These are phyloP conservation scores for Heritiera fomes DNA, from an alignment of 345 rosid species.

Conservation along the genomic window DNA sequence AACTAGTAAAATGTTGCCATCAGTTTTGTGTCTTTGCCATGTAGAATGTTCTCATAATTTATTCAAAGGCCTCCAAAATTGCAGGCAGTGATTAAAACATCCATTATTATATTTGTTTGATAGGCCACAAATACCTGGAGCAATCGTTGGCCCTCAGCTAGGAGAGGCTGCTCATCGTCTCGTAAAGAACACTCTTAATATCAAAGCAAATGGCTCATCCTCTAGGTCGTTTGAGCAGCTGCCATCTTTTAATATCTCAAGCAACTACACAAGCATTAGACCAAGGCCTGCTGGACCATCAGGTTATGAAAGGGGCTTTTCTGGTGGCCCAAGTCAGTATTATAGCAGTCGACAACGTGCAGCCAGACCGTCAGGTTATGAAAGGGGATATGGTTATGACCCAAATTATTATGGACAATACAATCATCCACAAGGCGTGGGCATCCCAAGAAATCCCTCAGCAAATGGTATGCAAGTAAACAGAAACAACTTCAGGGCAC, in stretches of 20 bases:
- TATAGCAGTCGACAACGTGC: slow-evolving; percentile 34
- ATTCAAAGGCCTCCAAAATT: not conserved
- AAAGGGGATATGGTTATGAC: slow-evolving; percentile 49
- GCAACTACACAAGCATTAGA: slow-evolving; percentile 48
- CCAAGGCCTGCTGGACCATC: slow-evolving; percentile 65
- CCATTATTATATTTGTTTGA: slow-evolving; percentile 23
- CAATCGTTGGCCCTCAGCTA: slow-evolving; percentile 63
- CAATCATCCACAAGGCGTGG: slow-evolving; percentile 42
- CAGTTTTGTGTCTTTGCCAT: slow-evolving; percentile 7
- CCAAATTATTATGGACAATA: slow-evolving; percentile 45
- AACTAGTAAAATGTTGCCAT: not conserved
- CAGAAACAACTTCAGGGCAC: slow-evolving; percentile 41
- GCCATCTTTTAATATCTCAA: slow-evolving; percentile 37
- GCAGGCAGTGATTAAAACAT: not conserved
- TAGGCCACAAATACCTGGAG: slow-evolving; percentile 88
- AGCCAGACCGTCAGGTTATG: slow-evolving; percentile 40
- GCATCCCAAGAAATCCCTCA: slow-evolving; percentile 44
- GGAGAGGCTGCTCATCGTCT: slow-evolving; percentile 99
- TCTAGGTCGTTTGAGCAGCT: slow-evolving; percentile 48
- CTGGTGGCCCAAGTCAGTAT: slow-evolving; percentile 44
- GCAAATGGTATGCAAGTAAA: slow-evolving; percentile 50
- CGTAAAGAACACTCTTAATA: slow-evolving; percentile 83
- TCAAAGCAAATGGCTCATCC: slow-evolving; percentile 58
- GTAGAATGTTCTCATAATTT: not conserved
- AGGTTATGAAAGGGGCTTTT: slow-evolving; percentile 53